Evolutionary conservation across 2,329 filamentous ascomycete genomes (phyloP).

Genomic region (Rutstroemia sydowiana): DNA sequence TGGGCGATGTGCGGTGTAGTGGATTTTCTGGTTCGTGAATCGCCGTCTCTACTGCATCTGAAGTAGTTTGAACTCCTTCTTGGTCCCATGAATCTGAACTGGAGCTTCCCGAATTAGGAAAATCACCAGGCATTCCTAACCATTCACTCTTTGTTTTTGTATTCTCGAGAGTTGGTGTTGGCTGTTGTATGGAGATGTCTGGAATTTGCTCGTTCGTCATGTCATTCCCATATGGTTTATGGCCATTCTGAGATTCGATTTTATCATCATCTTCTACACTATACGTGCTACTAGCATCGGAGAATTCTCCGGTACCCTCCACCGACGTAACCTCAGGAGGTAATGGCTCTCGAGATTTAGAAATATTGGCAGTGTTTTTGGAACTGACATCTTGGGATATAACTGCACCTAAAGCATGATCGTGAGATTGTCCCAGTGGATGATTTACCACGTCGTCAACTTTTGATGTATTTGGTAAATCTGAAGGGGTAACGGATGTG

Average conservation of each 20-base stretch:
- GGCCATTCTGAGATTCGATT: conserved; percentile 10
- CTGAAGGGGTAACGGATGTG: conserved; percentile 13
- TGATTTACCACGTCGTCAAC: conserved; percentile 16
- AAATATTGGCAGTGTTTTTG: conserved; percentile 49
- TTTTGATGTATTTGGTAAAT: conserved; percentile 22
- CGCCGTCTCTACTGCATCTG: conserved; percentile 6
- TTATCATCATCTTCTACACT: conserved; percentile 23
- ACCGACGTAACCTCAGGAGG: conserved; percentile 65
- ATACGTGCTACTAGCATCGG: conserved; percentile 43
- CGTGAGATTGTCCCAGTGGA: conserved; percentile 42
- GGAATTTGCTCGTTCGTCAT: conserved; percentile 29
- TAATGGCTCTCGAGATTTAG: conserved; percentile 54
- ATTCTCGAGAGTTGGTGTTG: conserved; percentile 38
- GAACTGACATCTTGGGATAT: conserved; percentile 46
- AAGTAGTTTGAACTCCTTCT: conserved; percentile 7
- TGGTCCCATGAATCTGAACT: conserved; percentile 18
- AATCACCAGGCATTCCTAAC: conserved; percentile 46
- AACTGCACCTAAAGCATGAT: conserved; percentile 50
- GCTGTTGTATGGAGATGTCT: conserved; percentile 38
- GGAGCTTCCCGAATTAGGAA: conserved; percentile 36
- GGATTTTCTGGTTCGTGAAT: conserved; percentile 30
- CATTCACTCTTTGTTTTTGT: conserved; percentile 28
- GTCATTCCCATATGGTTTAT: background rate
- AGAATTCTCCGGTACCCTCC: conserved; percentile 57
- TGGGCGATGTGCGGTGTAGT: conserved; percentile 30